Evolutionary conservation across 371 early-diverging fungal species (phyloP).

Genomic region (Synchytrium microbalum): DNA sequence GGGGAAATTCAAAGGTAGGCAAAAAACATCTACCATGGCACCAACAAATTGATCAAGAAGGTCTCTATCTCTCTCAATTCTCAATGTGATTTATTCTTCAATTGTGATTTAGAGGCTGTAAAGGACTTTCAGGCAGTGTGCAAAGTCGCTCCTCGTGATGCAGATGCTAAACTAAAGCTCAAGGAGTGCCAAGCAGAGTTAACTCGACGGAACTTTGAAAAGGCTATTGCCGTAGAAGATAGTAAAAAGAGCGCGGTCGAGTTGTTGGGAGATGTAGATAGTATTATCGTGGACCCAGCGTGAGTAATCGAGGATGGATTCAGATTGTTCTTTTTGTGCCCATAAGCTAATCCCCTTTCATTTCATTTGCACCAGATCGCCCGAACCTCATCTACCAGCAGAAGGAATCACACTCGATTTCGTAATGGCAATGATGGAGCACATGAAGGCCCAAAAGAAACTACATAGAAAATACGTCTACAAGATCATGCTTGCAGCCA

Average conservation of each 20-base stretch:
- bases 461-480: conserved; percentile 84
- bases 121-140: conserved; percentile 71
- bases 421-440: conserved; percentile 63
- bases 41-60: no score
- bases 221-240: conserved; percentile 73
- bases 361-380: no score
- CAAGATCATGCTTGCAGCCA: conserved; percentile 67
- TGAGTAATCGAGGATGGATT: conserved; percentile 31
- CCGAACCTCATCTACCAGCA: conserved; percentile 37
- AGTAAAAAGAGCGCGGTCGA: conserved; percentile 22
- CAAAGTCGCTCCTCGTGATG: conserved; percentile 39
- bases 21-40: not conserved
- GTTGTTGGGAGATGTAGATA: conserved; percentile 39
- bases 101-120: conserved; percentile 52
- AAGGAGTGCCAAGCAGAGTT: conserved; percentile 83
- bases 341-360: not conserved
- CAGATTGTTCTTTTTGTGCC: no score
- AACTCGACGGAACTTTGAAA: conserved; percentile 79
- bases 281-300: conserved; percentile 57
- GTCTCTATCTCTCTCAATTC: not conserved
- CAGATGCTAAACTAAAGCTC: conserved; percentile 37
- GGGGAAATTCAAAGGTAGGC: conserved; percentile 56
- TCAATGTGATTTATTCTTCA: not conserved
- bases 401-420: conserved; percentile 66
- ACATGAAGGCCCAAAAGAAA: conserved; percentile 81